Evolutionary conservation across 345 rosid genomes (phyloP).

Genomic region (Euphorbia lathyris): DNA sequence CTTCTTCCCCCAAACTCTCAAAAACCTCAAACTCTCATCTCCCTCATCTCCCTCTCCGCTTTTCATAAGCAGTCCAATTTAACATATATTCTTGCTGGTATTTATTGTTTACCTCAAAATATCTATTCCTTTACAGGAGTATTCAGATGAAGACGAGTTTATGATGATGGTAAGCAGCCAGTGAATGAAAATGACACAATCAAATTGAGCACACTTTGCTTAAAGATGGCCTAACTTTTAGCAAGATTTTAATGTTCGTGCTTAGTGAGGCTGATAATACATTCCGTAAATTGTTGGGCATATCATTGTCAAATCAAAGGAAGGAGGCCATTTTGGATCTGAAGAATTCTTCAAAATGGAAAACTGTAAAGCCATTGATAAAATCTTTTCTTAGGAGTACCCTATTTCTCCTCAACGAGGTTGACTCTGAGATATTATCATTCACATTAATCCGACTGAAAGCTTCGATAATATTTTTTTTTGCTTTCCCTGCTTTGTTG

Average conservation of each 20-base stretch:
- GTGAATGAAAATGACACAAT: conserved; percentile 32
- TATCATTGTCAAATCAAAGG: conserved; percentile 47
- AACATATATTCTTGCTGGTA: conserved; percentile 2
- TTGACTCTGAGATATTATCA: conserved; percentile 58
- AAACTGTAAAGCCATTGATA: conserved; percentile 58
- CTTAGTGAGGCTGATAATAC: conserved; percentile 65
- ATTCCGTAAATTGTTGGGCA: conserved; percentile 55
- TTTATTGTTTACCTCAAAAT: conserved; percentile 3
- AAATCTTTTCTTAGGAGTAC: conserved; percentile 79
- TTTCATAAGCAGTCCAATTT: too few relatives aligned
- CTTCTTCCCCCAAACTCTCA: too few relatives aligned
- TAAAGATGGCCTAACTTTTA: conserved; percentile 45
- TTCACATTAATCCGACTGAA: conserved; percentile 56
- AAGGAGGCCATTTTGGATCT: conserved; percentile 61
- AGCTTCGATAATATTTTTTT: conserved; percentile 51
- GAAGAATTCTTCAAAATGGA: conserved; percentile 67
- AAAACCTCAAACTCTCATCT: too few relatives aligned
- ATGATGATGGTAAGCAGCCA: conserved; percentile 33
- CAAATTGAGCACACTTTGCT: conserved; percentile 28
- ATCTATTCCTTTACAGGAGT: conserved; percentile 32
- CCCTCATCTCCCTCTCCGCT: too few relatives aligned
- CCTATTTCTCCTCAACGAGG: conserved; percentile 58
- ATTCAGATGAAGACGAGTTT: conserved; percentile 44
- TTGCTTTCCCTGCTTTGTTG: conserved; percentile 63
- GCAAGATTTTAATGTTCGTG: conserved; percentile 54